phyloP scores from a whole-genome alignment of 176 grass and related monocot species.

The Musa acuminata region DNA sequence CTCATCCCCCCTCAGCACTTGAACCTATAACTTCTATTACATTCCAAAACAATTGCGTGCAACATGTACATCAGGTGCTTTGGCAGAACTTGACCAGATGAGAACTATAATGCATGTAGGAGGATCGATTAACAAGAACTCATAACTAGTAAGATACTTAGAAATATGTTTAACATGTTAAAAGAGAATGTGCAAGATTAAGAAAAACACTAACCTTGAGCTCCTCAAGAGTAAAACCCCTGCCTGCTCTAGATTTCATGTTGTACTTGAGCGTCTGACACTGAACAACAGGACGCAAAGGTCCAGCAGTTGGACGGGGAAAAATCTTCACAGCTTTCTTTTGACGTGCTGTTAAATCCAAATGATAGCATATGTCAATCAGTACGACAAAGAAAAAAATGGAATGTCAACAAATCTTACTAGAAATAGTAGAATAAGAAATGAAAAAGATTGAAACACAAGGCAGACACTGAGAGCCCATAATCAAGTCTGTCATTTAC shows the following conservation, averaged over 20 bases:
- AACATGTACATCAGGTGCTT: too few species aligned
- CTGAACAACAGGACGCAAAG: conserved; percentile 65
- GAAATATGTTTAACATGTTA: background rate
- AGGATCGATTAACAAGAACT: too few species aligned
- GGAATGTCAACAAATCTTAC: background rate
- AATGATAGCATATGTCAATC: too few species aligned
- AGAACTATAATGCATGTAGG: too few species aligned
- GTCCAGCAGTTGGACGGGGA: conserved; percentile 60
- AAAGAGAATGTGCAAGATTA: background rate
- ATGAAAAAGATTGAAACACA: too few species aligned
- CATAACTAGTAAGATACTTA: background rate
- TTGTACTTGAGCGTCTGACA: conserved; percentile 78
- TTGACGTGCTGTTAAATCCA: conserved; percentile 40
- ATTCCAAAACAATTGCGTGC: too few species aligned
- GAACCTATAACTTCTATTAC: too few species aligned
- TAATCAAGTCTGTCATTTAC: too few species aligned
- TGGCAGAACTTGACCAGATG: too few species aligned
- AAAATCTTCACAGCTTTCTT: conserved; percentile 92
- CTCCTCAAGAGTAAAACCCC: conserved; percentile 75
- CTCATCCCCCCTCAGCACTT: too few species aligned
- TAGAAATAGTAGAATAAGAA: too few species aligned
- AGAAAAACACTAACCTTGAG: conserved; percentile 44
- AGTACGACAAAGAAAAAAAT: background rate
- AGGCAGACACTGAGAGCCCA: too few species aligned
- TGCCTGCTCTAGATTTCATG: conserved; percentile 79